These are phyloP conservation scores for Ophiostoma tasmaniense DNA, from an alignment of 2,329 filamentous ascomycete genomes.

Conservation along the genomic window DNA sequence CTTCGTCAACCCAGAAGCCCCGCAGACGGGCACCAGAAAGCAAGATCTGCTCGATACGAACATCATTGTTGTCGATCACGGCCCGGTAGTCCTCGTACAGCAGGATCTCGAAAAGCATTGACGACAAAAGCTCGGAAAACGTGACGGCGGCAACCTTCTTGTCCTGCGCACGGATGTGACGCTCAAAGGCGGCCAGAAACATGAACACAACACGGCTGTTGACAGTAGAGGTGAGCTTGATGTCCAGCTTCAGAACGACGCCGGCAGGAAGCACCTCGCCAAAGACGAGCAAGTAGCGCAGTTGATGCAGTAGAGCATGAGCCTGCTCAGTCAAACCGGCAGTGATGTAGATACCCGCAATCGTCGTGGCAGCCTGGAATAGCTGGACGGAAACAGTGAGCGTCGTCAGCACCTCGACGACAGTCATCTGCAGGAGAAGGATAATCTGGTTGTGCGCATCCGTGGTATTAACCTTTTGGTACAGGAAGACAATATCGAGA, in stretches of 20 bases:
- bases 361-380: slow-evolving; percentile 39
- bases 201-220: slow-evolving; percentile 30
- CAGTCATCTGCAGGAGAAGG: slow-evolving; percentile 32
- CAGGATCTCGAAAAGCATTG: slow-evolving; percentile 31
- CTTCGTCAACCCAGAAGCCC: slow-evolving; percentile 27
- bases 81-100: slow-evolving; percentile 31
- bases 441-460: slow-evolving; percentile 32
- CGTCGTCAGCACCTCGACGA: slow-evolving; percentile 33
- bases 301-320: slow-evolving; percentile 37
- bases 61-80: slow-evolving; percentile 23
- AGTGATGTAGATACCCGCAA: slow-evolving; percentile 38
- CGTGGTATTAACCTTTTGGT: slow-evolving; percentile 32
- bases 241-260: slow-evolving; percentile 32
- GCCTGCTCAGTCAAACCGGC: slow-evolving; percentile 33
- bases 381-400: slow-evolving; percentile 35
- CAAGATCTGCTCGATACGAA: slow-evolving; percentile 28
- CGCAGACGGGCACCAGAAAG: slow-evolving; percentile 33
- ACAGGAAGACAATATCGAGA: slow-evolving; percentile 34
- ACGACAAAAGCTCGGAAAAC: slow-evolving; percentile 36
- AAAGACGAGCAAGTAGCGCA: slow-evolving; percentile 43
- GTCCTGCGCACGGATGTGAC: slow-evolving; percentile 30
- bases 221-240: slow-evolving; percentile 26
- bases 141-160: slow-evolving; percentile 26
- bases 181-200: slow-evolving; percentile 39
- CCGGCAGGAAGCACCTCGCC: slow-evolving; percentile 29